Conservation (phyloP, 169 alveolate species). For the Plasmodium inui region DNA sequence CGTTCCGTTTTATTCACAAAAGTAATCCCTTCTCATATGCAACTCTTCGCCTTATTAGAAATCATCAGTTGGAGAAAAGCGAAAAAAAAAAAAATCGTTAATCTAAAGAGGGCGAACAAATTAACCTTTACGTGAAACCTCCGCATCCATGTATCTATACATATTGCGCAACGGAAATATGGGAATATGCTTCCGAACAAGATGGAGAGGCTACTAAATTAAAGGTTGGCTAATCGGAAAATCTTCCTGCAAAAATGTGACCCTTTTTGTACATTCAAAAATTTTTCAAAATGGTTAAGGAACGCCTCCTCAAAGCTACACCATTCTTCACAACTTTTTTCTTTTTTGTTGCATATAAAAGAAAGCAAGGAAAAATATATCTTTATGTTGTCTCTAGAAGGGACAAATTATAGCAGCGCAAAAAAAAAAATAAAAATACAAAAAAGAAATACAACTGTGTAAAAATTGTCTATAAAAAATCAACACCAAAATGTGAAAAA, state of each 20-base stretch:
- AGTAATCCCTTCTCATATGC: not conserved
- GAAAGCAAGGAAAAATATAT: not conserved
- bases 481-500: not conserved
- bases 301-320: not conserved
- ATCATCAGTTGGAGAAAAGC: not conserved
- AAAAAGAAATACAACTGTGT: not conserved
- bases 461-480: slow-evolving; percentile 6
- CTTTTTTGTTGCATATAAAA: not conserved
- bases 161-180: not conserved
- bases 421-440: not conserved
- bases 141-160: not conserved
- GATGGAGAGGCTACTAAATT: not conserved
- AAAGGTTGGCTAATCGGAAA: not conserved
- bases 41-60: not conserved
- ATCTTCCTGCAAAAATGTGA: not conserved
- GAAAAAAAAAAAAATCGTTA: not conserved
- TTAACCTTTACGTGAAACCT: not conserved
- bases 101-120: not conserved
- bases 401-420: not conserved
- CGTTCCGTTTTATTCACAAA: not conserved
- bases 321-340: not conserved
- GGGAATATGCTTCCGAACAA: not conserved
- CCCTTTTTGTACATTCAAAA: not conserved
- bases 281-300: not conserved
- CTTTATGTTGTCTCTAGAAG: not conserved